Evolutionary conservation across 2,329 filamentous ascomycete species (phyloP).

Genomic region (Elsinoe ampelina): DNA sequence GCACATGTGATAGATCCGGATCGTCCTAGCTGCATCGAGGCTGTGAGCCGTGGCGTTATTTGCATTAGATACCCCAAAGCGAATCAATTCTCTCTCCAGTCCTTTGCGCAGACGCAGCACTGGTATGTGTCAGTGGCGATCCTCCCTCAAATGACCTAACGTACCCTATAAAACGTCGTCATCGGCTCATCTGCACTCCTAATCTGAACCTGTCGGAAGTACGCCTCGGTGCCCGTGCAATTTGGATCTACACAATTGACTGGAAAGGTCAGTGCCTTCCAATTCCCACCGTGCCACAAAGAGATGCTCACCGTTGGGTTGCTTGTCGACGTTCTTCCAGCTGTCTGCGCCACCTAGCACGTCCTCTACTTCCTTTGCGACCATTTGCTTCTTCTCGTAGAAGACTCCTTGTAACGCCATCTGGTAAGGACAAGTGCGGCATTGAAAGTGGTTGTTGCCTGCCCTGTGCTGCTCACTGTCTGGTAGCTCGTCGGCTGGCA

Average conservation of each 20-base stretch:
- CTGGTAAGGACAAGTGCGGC: constrained; percentile 89
- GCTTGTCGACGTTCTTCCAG: constrained; percentile 82
- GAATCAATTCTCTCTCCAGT: constrained; percentile 36
- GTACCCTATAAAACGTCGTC: constrained; percentile 87
- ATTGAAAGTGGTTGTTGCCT: constrained; percentile 74
- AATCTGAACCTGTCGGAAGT: constrained; percentile 96
- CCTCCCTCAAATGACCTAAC: constrained; percentile 15
- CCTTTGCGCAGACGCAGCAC: constrained; percentile 36
- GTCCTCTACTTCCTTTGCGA: constrained; percentile 78
- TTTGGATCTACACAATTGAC: constrained; percentile 73
- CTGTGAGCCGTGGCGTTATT: too few species aligned
- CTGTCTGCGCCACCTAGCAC: constrained; percentile 81
- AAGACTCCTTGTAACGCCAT: constrained; percentile 70
- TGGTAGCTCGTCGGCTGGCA: constrained; percentile 28
- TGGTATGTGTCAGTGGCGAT: neutral
- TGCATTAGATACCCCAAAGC: constrained; percentile 13
- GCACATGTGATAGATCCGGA: too few species aligned
- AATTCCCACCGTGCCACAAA: neutral
- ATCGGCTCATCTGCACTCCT: constrained; percentile 96
- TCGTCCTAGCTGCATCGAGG: too few species aligned
- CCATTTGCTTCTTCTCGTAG: constrained; percentile 71
- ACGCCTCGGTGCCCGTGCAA: constrained; percentile 76
- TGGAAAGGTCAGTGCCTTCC: constrained; percentile 22
- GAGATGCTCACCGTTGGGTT: constrained; percentile 40
- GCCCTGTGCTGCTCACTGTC: constrained; percentile 31